phyloP scores from a whole-genome alignment of 2,329 filamentous ascomycete genomes.

The Fusarium nelsonii region DNA sequence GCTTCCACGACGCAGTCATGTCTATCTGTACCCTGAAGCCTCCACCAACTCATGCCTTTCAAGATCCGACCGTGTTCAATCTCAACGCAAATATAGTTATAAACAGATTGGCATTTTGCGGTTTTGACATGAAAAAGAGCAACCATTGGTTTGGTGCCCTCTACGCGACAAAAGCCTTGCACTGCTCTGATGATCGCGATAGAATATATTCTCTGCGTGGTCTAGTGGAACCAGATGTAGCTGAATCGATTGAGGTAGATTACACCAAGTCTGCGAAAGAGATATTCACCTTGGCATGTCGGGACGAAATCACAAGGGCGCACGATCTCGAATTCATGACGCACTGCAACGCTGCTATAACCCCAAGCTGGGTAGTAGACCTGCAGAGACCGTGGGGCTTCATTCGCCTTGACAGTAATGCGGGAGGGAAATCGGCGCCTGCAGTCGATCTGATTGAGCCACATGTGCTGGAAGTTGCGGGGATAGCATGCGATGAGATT shows the following conservation, averaged over 20 bases:
- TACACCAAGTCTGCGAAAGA: background rate
- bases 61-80: background rate
- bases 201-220: background rate
- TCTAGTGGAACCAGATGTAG: background rate
- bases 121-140: background rate
- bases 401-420: background rate
- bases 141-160: background rate
- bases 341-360: background rate
- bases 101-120: background rate
- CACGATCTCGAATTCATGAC: background rate
- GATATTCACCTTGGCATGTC: background rate
- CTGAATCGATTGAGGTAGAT: background rate
- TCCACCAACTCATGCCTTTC: background rate
- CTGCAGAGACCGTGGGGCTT: background rate
- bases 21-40: background rate
- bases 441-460: background rate
- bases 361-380: constrained; percentile 3
- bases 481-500: background rate
- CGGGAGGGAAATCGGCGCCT: background rate
- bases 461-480: background rate
- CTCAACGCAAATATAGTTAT: background rate
- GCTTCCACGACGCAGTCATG: background rate
- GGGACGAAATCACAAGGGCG: background rate
- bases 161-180: background rate
- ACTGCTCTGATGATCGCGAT: background rate